Percentiles rank a stretch among this genome's conserved stretches.
These are phyloP conservation scores for Cydonia oblonga DNA, from an alignment of 331 rosid genomes.

Conservation along the genomic window DNA sequence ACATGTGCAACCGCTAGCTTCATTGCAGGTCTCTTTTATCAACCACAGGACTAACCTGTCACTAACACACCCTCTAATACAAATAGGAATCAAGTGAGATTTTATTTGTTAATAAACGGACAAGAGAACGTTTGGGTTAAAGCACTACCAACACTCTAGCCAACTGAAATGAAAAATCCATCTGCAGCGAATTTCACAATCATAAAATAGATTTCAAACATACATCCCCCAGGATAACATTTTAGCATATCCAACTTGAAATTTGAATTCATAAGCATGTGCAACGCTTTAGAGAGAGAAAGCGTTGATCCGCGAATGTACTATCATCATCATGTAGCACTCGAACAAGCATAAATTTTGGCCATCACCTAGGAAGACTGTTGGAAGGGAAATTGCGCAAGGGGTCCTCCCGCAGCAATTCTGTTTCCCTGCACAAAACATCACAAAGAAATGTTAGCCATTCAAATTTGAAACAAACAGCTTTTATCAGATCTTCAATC, in stretches of 20 bases:
- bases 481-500: background rate
- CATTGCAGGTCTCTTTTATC: background rate
- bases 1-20: background rate
- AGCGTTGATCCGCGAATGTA: slow-evolving; percentile 5
- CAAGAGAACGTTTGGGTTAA: background rate
- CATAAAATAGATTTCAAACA: background rate
- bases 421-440: slow-evolving; percentile 55
- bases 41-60: background rate
- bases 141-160: background rate
- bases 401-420: slow-evolving; percentile 69
- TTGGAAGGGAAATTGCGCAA: slow-evolving; percentile 63
- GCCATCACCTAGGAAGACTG: slow-evolving; percentile 65
- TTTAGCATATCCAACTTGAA: background rate
- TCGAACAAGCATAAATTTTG: background rate
- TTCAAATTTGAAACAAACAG: background rate
- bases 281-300: slow-evolving; percentile 13
- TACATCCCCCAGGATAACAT: background rate
- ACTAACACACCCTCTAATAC: no score
- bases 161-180: background rate
- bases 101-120: background rate
- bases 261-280: background rate
- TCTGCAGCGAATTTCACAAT: background rate
- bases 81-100: background rate
- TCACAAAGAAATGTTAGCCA: background rate
- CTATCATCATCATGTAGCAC: background rate